A percentile compares a stretch with the other conserved stretches of the same genome.
Evolutionary conservation across 805 yeast species (phyloP).

Genomic region (Lipomyces starkeyi): DNA sequence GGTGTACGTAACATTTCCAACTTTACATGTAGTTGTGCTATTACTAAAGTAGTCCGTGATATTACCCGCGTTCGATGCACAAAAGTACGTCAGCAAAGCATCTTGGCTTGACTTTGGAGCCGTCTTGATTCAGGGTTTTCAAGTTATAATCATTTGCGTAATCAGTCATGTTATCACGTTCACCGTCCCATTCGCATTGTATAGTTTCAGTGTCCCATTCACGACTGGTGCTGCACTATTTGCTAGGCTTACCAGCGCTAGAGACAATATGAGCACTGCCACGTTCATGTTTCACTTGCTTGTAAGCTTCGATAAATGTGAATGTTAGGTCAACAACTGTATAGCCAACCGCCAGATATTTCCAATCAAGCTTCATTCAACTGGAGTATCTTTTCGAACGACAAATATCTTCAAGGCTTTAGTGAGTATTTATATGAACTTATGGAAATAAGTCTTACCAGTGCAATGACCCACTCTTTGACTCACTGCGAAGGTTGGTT

Average conservation of each 20-base stretch:
- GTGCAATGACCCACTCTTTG: conserved; percentile 1
- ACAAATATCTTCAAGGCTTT: background rate
- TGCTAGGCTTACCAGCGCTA: conserved; percentile 3
- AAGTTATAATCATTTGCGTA: background rate
- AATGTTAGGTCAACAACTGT: background rate
- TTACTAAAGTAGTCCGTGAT: conserved; percentile 3
- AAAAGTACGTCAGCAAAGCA: conserved; percentile 5
- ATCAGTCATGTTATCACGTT: conserved; percentile 6
- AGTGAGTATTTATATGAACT: conserved; percentile 1
- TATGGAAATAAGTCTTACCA: conserved; percentile 2
- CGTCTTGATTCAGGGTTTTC: background rate
- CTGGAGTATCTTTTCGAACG: background rate
- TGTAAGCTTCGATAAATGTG: conserved; percentile 6
- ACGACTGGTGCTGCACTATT: conserved; percentile 1
- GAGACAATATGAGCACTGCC: conserved; percentile 1
- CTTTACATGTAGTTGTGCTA: conserved; percentile 14
- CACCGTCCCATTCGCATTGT: conserved; percentile 3
- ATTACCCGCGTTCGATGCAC: conserved; percentile 4
- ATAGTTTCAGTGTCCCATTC: background rate
- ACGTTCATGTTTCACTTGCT: conserved; percentile 3
- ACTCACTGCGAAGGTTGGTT: too few species aligned
- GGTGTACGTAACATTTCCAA: conserved; percentile 2
- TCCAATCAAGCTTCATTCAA: background rate
- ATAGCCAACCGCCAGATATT: too few species aligned
- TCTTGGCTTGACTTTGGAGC: conserved; percentile 9